Percentiles rank a stretch among this genome's conserved stretches.
These are phyloP conservation scores for Boechera stricta DNA, from an alignment of 345 rosid genomes.

Conservation along the genomic window DNA sequence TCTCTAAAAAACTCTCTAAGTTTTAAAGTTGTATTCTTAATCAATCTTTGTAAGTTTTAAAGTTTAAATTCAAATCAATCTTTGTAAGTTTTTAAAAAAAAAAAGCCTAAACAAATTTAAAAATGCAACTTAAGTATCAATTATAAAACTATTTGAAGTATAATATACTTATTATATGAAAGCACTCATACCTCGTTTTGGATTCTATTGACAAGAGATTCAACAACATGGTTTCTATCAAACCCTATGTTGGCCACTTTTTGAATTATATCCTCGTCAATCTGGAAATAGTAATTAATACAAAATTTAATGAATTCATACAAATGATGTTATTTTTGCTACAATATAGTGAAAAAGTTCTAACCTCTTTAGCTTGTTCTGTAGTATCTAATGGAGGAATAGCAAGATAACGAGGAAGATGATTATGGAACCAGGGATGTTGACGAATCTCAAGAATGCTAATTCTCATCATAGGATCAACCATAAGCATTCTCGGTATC, in stretches of 20 bases:
- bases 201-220: conserved; percentile 66
- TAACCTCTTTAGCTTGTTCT: conserved; percentile 70
- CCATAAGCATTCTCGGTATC: conserved; percentile 86
- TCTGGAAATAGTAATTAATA: conserved; percentile 48
- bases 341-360: not conserved
- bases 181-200: conserved; percentile 65
- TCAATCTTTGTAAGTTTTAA: too few species aligned
- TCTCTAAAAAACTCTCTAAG: too few species aligned
- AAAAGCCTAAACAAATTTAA: too few species aligned
- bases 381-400: conserved; percentile 69
- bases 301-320: not conserved
- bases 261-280: conserved; percentile 68
- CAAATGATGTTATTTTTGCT: not conserved
- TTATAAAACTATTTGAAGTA: too few species aligned
- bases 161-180: not conserved
- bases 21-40: too few species aligned
- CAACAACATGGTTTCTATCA: conserved; percentile 59
- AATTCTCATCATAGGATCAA: conserved; percentile 55
- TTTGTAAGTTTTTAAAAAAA: too few species aligned
- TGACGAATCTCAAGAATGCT: conserved; percentile 64
- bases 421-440: conserved; percentile 65
- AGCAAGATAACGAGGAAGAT: conserved; percentile 72
- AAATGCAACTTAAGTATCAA: too few species aligned
- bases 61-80: too few species aligned
- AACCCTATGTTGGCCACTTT: conserved; percentile 71